Conservation (phyloP, 192 early-diverging fungal species). For the Coemansia sp. region DNA sequence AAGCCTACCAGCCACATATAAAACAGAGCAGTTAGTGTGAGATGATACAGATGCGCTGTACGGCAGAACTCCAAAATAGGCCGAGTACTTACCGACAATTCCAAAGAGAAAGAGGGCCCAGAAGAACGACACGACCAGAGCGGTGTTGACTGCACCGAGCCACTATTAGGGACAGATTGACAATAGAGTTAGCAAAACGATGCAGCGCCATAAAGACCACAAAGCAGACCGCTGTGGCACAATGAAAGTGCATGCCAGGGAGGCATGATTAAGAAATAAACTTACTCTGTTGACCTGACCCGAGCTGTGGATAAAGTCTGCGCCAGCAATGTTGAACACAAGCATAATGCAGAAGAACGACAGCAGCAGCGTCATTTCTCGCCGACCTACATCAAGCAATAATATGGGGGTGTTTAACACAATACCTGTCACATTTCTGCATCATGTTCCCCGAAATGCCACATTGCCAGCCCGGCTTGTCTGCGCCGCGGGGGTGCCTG, state of each 20-base stretch:
- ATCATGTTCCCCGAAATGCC: conserved; percentile 1
- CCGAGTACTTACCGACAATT: conserved; percentile 44
- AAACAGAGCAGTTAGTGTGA: not conserved
- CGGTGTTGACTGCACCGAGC: conserved; percentile 52
- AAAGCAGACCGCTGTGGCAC: conserved; percentile 10
- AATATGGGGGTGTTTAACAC: not conserved
- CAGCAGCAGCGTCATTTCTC: conserved; percentile 53
- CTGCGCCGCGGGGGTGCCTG: not conserved
- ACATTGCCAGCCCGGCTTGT: not conserved
- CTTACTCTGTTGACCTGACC: conserved; percentile 45
- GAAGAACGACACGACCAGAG: conserved; percentile 51
- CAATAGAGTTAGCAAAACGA: conserved; percentile 7
- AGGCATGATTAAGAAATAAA: not conserved
- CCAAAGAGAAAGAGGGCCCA: conserved; percentile 45
- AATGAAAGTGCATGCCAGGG: not conserved
- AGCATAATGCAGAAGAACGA: conserved; percentile 40
- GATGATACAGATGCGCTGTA: not conserved
- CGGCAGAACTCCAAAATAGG: conserved; percentile 11
- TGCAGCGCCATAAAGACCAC: conserved; percentile 5
- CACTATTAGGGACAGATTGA: conserved; percentile 27
- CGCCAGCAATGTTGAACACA: conserved; percentile 44
- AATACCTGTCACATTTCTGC: not conserved
- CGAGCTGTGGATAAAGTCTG: conserved; percentile 35
- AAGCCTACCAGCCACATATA: conserved; percentile 39
- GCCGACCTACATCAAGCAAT: conserved; percentile 40